phyloP scores from a whole-genome alignment of 495 filamentous ascomycete species.

The Aspergillus affinis region DNA sequence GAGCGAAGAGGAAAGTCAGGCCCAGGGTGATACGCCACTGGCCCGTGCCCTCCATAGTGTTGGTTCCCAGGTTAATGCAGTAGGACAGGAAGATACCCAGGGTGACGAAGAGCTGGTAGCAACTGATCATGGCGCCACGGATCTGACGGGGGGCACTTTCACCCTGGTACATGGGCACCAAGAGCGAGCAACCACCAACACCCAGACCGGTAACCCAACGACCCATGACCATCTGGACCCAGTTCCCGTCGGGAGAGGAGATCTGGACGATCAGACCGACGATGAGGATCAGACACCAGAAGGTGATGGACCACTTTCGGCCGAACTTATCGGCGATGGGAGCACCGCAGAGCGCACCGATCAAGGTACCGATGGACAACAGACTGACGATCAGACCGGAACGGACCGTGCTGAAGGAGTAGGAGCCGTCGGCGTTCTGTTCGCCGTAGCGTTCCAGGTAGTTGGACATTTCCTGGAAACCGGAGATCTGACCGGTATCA shows the following conservation, averaged over 20 bases:
- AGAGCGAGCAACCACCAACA: slow-evolving; percentile 67
- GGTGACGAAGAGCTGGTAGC: slow-evolving; percentile 87
- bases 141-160: slow-evolving; percentile 66
- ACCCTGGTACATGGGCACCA: slow-evolving; percentile 73
- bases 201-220: slow-evolving; percentile 64
- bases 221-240: slow-evolving; percentile 55
- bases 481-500: slow-evolving; percentile 53
- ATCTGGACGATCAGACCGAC: slow-evolving; percentile 68
- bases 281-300: slow-evolving; percentile 60
- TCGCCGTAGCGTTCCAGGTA: slow-evolving; percentile 48
- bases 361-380: slow-evolving; percentile 64
- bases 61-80: slow-evolving; percentile 76
- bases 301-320: slow-evolving; percentile 51
- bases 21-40: slow-evolving; percentile 82
- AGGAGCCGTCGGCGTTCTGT: slow-evolving; percentile 25
- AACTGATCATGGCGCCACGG: slow-evolving; percentile 65
- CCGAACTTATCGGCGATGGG: slow-evolving; percentile 53
- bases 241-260: slow-evolving; percentile 50
- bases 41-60: slow-evolving; percentile 42
- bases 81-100: slow-evolving; percentile 80
- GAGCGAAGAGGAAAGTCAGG: slow-evolving; percentile 70
- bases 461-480: slow-evolving; percentile 61
- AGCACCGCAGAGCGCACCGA: slow-evolving; percentile 63
- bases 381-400: slow-evolving; percentile 55
- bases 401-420: slow-evolving; percentile 48